These are phyloP conservation scores for Cordyceps cateniannulata DNA, from an alignment of 2,329 filamentous ascomycete genomes.

Conservation along the genomic window DNA sequence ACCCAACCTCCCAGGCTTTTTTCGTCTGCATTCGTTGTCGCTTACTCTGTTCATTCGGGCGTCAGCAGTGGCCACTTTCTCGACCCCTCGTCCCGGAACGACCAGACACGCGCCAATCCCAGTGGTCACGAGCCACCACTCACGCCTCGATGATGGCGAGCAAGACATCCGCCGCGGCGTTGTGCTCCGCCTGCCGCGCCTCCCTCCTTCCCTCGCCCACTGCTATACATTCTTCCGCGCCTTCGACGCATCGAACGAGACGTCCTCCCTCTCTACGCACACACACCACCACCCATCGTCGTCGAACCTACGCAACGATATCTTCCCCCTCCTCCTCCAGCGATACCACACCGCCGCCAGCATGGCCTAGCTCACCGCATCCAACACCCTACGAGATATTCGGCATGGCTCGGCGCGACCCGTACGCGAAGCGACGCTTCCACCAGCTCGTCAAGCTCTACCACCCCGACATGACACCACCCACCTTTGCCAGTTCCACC, in stretches of 20 bases:
- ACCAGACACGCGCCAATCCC: too few species aligned
- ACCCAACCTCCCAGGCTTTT: too few species aligned
- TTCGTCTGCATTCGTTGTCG: too few species aligned
- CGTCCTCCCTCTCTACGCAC: neutral
- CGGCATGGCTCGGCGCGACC: conserved; percentile 46
- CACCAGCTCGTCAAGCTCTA: conserved; percentile 93
- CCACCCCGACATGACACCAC: conserved; percentile 67
- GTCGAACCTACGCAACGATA: conserved; percentile 6
- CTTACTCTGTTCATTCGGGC: too few species aligned
- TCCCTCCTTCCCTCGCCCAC: neutral
- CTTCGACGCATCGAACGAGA: neutral
- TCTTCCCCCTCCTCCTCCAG: neutral
- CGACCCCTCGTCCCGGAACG: too few species aligned
- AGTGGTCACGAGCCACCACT: too few species aligned
- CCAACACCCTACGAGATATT: conserved; percentile 93
- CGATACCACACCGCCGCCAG: conserved; percentile 13
- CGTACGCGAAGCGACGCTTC: conserved; percentile 78
- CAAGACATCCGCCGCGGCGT: neutral
- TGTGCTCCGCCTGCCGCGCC: conserved; percentile 9
- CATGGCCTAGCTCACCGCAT: conserved; percentile 41
- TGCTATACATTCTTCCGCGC: neutral
- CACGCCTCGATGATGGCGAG: neutral
- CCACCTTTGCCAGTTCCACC: neutral
- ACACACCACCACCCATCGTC: neutral
- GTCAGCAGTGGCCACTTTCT: too few species aligned